Conservation (phyloP, 2,329 filamentous ascomycete genomes). For the Cytospora leucostoma region DNA sequence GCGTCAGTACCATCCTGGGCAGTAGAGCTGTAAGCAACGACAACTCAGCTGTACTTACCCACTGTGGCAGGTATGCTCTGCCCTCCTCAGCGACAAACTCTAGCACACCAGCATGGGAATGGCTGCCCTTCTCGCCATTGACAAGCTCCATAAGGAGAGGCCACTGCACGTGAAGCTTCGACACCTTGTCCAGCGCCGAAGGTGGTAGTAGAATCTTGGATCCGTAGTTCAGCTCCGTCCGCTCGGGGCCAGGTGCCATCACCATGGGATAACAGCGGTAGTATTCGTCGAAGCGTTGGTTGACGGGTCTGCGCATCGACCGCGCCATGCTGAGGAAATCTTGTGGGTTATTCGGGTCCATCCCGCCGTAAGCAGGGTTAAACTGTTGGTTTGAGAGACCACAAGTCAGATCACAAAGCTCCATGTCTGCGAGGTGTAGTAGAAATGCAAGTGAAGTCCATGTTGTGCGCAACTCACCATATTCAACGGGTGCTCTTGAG, state of each 20-base stretch:
- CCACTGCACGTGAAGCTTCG: constrained; percentile 93
- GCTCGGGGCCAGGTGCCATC: constrained; percentile 89
- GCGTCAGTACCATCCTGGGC: background rate
- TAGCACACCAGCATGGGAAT: constrained; percentile 90
- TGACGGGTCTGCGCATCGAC: constrained; percentile 48
- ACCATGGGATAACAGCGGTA: constrained; percentile 95
- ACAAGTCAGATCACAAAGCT: constrained; percentile 11
- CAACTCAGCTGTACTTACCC: constrained; percentile 58
- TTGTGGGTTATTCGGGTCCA: constrained; percentile 51
- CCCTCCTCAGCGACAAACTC: constrained; percentile 98
- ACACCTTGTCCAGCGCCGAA: constrained; percentile 94
- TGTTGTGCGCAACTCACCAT: constrained; percentile 26
- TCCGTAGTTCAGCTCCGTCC: constrained; percentile 89
- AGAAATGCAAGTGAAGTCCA: background rate
- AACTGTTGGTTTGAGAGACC: constrained; percentile 33
- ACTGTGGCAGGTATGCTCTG: constrained; percentile 92
- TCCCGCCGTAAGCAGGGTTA: constrained; percentile 44
- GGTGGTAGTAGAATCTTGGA: constrained; percentile 98
- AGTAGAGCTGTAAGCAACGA: background rate
- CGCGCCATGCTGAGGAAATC: constrained; percentile 53
- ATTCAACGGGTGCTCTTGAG: constrained; percentile 4
- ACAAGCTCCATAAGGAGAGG: constrained; percentile 95
- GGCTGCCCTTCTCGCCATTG: constrained; percentile 77
- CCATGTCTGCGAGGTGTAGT: too few relatives aligned
- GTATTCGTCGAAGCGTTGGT: constrained; percentile 94